Evolutionary conservation across 805 yeast species (phyloP).

Genomic region (Starmerella davenportii): DNA sequence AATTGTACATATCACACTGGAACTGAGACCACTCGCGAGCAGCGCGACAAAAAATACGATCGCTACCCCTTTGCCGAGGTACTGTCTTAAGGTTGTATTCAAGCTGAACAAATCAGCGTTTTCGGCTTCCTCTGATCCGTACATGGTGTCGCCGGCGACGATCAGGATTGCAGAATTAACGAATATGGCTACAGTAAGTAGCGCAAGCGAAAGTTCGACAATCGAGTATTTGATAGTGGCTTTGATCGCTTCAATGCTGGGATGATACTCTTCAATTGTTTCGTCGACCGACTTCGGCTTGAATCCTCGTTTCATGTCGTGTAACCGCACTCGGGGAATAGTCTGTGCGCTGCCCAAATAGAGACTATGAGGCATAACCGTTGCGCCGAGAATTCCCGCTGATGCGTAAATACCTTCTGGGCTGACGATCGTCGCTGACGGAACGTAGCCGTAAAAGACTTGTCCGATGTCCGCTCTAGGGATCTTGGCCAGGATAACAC

Average conservation of each 20-base stretch:
- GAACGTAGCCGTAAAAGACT: constrained; percentile 53
- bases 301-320: constrained; percentile 48
- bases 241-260: constrained; percentile 53
- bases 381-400: constrained; percentile 80
- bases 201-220: constrained; percentile 48
- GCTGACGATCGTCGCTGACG: constrained; percentile 31
- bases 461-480: constrained; percentile 35
- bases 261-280: constrained; percentile 34
- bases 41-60: constrained; percentile 71
- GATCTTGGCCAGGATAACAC: constrained; percentile 56
- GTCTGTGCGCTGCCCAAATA: constrained; percentile 80
- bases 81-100: constrained; percentile 40
- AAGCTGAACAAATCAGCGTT: constrained; percentile 73
- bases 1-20: constrained; percentile 84
- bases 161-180: constrained; percentile 71
- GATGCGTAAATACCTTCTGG: constrained; percentile 59
- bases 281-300: constrained; percentile 6
- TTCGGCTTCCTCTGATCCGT: constrained; percentile 41
- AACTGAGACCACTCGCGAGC: constrained; percentile 71
- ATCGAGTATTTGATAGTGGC: constrained; percentile 59
- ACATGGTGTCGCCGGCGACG: constrained; percentile 64
- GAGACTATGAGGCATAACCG: constrained; percentile 87
- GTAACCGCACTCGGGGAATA: constrained; percentile 67
- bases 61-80: constrained; percentile 62
- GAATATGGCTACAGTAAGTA: constrained; percentile 66